Evolutionary conservation across 371 early-diverging fungal species (phyloP).

Genomic region (Mucor circinelloides): DNA sequence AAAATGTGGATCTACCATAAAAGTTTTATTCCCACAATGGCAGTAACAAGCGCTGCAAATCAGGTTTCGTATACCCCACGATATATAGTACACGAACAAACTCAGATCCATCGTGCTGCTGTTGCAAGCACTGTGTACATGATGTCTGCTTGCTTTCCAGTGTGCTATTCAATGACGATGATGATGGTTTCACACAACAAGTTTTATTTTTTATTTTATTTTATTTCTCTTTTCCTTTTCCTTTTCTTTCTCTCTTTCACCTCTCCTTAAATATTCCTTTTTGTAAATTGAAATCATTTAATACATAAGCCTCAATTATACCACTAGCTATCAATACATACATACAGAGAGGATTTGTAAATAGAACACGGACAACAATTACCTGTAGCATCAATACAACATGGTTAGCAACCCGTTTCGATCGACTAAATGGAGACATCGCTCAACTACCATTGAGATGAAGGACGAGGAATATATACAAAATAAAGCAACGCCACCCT

Average conservation of each 20-base stretch:
- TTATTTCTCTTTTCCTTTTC: neutral
- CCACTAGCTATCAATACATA: neutral
- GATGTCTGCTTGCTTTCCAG: neutral
- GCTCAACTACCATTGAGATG: constrained; percentile 25
- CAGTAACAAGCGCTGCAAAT: neutral
- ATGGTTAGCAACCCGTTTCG: constrained; percentile 27
- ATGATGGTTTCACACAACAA: constrained; percentile 8
- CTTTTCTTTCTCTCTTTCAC: constrained; percentile 1
- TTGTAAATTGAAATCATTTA: neutral
- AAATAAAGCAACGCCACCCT: neutral
- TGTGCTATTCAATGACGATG: neutral
- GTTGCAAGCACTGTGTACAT: neutral
- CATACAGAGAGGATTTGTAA: neutral
- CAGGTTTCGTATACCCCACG: neutral
- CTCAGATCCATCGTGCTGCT: neutral
- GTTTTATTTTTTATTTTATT: neutral
- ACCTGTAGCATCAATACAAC: neutral
- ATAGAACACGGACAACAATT: neutral
- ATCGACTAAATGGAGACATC: constrained; percentile 22
- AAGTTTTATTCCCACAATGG: neutral
- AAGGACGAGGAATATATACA: constrained; percentile 5
- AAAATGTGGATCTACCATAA: neutral
- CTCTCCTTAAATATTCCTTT: neutral
- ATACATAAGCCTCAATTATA: neutral
- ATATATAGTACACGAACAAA: neutral